A percentile compares a stretch with the other conserved stretches of the same genome.
These are phyloP conservation scores for Brachypodium distachyon DNA, from an alignment of 202 grass and related monocot species.

Conservation along the genomic window DNA sequence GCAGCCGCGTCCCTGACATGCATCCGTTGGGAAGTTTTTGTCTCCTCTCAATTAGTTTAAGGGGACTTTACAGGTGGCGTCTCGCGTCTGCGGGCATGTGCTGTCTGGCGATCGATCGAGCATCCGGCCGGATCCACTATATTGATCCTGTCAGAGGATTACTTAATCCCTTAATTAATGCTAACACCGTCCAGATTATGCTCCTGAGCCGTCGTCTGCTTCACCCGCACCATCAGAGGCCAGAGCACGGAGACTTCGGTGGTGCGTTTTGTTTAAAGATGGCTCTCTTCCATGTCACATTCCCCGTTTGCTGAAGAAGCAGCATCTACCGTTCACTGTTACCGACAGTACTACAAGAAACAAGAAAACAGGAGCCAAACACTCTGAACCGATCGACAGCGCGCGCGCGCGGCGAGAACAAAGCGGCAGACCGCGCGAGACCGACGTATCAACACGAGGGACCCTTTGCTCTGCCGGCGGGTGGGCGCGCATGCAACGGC, in stretches of 20 bases:
- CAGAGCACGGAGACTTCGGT: too few species aligned
- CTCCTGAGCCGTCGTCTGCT: too few species aligned
- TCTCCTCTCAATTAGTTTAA: neutral
- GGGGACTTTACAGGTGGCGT: constrained; percentile 13
- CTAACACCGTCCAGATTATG: neutral
- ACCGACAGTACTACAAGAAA: too few species aligned
- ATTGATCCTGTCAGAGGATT: neutral
- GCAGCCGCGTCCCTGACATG: neutral
- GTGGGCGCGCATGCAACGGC: neutral
- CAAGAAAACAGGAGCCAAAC: neutral
- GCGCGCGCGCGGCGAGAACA: neutral
- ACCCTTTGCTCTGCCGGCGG: neutral
- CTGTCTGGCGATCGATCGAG: neutral
- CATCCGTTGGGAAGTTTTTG: neutral
- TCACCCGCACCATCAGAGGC: too few species aligned
- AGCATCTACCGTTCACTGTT: too few species aligned
- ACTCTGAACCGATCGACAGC: too few species aligned
- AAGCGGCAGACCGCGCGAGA: neutral
- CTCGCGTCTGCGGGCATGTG: neutral
- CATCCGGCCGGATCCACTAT: neutral
- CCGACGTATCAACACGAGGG: neutral
- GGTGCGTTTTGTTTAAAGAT: neutral
- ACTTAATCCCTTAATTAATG: neutral
- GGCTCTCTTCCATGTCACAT: too few species aligned
- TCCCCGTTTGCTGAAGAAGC: too few species aligned